Percentiles rank a stretch among this genome's conserved stretches.
phyloP scores from a whole-genome alignment of 768 basidiomycete genomes.

The Termitomyces heimii region DNA sequence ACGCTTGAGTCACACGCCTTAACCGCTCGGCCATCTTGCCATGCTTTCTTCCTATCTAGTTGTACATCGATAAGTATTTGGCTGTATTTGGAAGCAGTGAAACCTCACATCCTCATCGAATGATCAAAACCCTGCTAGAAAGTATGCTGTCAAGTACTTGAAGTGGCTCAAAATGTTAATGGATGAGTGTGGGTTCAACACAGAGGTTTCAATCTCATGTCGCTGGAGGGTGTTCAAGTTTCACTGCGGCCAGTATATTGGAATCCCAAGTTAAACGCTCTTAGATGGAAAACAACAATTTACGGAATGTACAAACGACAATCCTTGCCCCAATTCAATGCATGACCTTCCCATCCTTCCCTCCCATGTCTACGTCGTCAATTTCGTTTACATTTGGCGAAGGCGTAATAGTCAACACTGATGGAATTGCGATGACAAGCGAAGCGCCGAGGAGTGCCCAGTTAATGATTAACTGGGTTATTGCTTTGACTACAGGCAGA shows the following conservation, averaged over 20 bases:
- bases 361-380: neutral
- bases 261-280: neutral
- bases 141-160: no score
- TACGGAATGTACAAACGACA: neutral
- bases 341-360: neutral
- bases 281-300: neutral
- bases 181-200: no score
- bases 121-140: no score
- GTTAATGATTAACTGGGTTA: slow-evolving; percentile 21
- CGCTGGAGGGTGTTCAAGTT: no score
- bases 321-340: neutral
- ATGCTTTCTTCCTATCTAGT: no score
- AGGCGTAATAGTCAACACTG: slow-evolving; percentile 20
- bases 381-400: slow-evolving; percentile 11
- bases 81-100: no score
- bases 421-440: slow-evolving; percentile 18
- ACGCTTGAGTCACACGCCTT: slow-evolving; percentile 45
- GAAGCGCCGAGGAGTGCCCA: slow-evolving; percentile 21
- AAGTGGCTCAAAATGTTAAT: no score
- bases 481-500: slow-evolving; percentile 12
- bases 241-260: neutral
- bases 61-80: no score
- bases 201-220: no score
- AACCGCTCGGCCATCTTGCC: slow-evolving; percentile 46
- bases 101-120: no score